Evolutionary conservation across 1,139 yeast species (phyloP).

Genomic region (Saccharomyces hybrid): DNA sequence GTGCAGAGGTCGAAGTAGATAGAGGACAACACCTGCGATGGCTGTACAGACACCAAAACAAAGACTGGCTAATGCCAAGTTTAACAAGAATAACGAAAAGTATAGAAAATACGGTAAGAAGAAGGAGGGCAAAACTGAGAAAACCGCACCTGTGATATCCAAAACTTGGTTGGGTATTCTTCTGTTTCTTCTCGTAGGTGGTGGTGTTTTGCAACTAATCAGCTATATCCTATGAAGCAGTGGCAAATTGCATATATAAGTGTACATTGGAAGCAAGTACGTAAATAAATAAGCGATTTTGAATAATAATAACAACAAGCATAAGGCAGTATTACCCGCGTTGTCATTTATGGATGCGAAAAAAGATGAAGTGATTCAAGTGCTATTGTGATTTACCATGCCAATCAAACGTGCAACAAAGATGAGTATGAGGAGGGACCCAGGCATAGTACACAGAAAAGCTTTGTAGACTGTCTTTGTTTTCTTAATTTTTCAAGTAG

Average conservation of each 20-base stretch:
- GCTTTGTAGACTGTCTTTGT: neutral
- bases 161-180: conserved; percentile 39
- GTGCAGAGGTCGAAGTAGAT: neutral
- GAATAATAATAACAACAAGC: neutral
- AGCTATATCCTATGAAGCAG: conserved; percentile 41
- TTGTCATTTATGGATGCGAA: neutral
- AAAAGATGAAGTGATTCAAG: neutral
- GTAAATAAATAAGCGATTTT: neutral
- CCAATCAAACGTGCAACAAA: neutral
- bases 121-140: conserved; percentile 33
- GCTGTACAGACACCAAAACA: conserved; percentile 71
- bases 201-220: conserved; percentile 67
- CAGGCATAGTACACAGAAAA: neutral
- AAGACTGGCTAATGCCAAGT: conserved; percentile 75
- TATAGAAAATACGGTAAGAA: conserved; percentile 60
- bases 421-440: neutral
- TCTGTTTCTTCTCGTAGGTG: conserved; percentile 71
- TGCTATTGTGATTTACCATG: neutral
- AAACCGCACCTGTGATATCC: conserved; percentile 38
- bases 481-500: neutral
- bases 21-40: conserved; percentile 17
- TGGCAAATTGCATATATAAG: neutral
- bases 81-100: conserved; percentile 63
- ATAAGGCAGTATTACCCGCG: neutral
- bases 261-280: neutral